Percentiles rank a stretch among this genome's conserved stretches.
phyloP scores from a whole-genome alignment of 192 early-diverging fungal genomes.

The Entomortierella beljakovae region DNA sequence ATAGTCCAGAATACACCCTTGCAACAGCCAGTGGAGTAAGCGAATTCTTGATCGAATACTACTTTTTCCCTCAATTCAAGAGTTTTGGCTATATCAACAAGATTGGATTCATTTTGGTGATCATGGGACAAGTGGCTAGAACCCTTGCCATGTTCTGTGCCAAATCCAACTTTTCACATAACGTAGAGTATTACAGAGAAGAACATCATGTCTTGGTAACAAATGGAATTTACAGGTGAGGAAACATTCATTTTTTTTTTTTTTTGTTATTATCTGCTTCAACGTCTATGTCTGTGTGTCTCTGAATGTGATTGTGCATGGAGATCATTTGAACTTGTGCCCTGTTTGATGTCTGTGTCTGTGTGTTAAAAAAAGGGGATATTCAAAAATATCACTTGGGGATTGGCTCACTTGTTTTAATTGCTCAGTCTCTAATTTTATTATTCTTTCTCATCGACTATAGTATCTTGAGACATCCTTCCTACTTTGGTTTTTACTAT shows the following conservation, averaged over 20 bases:
- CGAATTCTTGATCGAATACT: slow-evolving; percentile 78
- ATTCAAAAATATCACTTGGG: no score
- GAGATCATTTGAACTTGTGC: no score
- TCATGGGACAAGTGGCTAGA: slow-evolving; percentile 80
- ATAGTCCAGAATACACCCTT: slow-evolving; percentile 75
- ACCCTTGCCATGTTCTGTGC: slow-evolving; percentile 94
- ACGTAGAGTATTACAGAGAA: slow-evolving; percentile 77
- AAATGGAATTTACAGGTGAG: slow-evolving; percentile 86
- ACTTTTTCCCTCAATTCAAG: slow-evolving; percentile 71
- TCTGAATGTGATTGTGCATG: no score
- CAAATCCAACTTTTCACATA: slow-evolving; percentile 88
- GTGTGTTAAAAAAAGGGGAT: no score
- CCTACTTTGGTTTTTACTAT: slow-evolving; percentile 95
- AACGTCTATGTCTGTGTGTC: background rate
- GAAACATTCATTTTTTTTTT: background rate
- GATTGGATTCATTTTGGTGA: slow-evolving; percentile 64
- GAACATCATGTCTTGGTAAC: slow-evolving; percentile 84
- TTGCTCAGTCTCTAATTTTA: slow-evolving; percentile 10
- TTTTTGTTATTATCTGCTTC: background rate
- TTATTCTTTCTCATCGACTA: background rate
- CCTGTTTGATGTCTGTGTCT: no score
- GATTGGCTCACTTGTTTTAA: no score
- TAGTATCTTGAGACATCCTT: slow-evolving; percentile 89
- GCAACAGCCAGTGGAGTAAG: slow-evolving; percentile 73
- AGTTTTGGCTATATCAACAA: slow-evolving; percentile 54